These are phyloP conservation scores for Didymosphaeria variabile DNA, from an alignment of 2,329 filamentous ascomycete genomes.

Conservation along the genomic window DNA sequence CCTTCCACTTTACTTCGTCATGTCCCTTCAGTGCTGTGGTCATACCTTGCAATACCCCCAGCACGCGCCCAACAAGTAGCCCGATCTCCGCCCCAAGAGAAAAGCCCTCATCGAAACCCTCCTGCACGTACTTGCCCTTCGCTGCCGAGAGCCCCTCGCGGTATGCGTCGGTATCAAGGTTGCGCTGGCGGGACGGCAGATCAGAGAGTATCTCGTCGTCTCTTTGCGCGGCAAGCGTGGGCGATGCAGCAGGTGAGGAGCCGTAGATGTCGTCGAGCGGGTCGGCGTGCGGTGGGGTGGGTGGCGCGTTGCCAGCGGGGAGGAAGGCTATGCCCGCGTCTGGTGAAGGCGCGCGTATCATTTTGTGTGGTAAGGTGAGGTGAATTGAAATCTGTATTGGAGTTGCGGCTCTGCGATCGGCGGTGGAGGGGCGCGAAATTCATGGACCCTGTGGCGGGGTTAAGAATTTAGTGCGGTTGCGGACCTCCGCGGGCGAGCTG, in stretches of 20 bases:
- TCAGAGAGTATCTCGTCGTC: conserved; percentile 68
- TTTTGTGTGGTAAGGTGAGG: not conserved
- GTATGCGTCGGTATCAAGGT: conserved; percentile 87
- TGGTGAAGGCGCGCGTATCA: conserved; percentile 36
- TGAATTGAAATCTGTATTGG: not conserved
- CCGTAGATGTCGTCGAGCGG: conserved; percentile 59
- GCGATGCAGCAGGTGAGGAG: conserved; percentile 51
- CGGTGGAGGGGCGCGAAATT: not conserved
- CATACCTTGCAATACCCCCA: conserved; percentile 82
- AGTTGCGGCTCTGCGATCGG: not conserved
- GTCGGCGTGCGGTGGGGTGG: conserved; percentile 45
- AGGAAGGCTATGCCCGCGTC: conserved; percentile 32
- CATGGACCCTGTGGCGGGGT: not conserved
- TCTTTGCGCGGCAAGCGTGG: conserved; percentile 24
- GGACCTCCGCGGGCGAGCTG: not conserved
- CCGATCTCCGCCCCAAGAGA: conserved; percentile 84
- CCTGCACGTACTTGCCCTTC: conserved; percentile 80
- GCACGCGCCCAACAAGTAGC: conserved; percentile 73
- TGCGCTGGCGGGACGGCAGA: conserved; percentile 75
- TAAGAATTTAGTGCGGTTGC: not conserved
- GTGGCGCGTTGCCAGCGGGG: conserved; percentile 40
- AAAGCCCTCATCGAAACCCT: conserved; percentile 92
- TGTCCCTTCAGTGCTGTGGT: conserved; percentile 56
- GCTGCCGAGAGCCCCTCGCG: conserved; percentile 82
- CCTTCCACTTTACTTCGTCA: conserved; percentile 35